A percentile compares a stretch with the other conserved stretches of the same genome.
Conservation (phyloP, 441 rosid genomes). For the Adansonia grandidieri region DNA sequence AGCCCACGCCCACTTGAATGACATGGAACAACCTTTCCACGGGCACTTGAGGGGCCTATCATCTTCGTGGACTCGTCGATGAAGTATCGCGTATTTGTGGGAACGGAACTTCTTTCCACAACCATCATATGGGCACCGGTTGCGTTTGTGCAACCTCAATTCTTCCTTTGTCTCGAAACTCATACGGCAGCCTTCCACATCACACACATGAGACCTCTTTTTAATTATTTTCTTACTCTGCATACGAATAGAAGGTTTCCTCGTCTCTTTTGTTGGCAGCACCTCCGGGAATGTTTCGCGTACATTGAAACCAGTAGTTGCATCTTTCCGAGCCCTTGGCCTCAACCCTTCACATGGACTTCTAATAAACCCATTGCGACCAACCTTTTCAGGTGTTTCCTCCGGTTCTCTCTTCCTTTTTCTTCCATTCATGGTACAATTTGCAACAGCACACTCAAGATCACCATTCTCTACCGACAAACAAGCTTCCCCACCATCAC, state of each 20-base stretch:
- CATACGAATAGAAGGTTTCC: constrained; percentile 36
- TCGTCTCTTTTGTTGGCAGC: constrained; percentile 43
- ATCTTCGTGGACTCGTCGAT: constrained; percentile 90
- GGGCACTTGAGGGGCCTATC: constrained; percentile 86
- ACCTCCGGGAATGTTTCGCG: constrained; percentile 38
- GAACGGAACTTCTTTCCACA: constrained; percentile 86
- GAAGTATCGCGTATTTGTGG: constrained; percentile 79
- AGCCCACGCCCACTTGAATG: constrained; percentile 99
- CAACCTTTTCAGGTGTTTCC: constrained; percentile 40
- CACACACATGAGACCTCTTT: constrained; percentile 57
- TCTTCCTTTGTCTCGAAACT: constrained; percentile 74
- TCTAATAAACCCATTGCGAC: constrained; percentile 58
- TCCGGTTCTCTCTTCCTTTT: constrained; percentile 64
- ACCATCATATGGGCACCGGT: constrained; percentile 77
- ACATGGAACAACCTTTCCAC: constrained; percentile 86
- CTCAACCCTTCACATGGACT: constrained; percentile 99
- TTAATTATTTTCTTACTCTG: constrained; percentile 42
- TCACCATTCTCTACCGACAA: constrained; percentile 27
- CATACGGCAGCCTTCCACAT: constrained; percentile 85
- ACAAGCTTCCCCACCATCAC: constrained; percentile 14
- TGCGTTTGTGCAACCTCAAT: constrained; percentile 68
- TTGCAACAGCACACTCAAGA: constrained; percentile 31
- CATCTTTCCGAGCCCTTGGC: constrained; percentile 61
- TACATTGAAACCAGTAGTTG: constrained; percentile 28
- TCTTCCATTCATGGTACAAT: constrained; percentile 42